These are phyloP conservation scores for Nymphaea thermarum DNA, from an alignment of 164 flowering plant genomes.

Conservation along the genomic window DNA sequence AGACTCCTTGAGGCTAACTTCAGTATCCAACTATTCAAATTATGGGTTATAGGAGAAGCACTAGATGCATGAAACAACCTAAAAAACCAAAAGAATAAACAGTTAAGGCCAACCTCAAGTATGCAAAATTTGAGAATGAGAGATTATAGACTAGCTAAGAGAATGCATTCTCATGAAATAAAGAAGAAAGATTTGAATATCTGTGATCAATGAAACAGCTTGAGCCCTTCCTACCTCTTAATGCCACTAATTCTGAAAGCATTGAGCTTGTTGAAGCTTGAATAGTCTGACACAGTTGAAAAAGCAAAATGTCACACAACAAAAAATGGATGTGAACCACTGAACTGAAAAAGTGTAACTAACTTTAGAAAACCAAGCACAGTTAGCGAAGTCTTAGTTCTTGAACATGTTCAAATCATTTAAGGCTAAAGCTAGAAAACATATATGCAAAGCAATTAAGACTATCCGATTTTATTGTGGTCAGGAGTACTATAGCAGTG, in stretches of 20 bases:
- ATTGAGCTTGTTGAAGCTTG: conserved; percentile 90
- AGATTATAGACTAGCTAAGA: too few relatives aligned
- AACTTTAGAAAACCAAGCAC: too few relatives aligned
- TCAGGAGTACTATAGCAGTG: background rate
- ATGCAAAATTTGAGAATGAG: background rate
- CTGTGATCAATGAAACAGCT: too few relatives aligned
- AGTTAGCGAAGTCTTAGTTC: background rate
- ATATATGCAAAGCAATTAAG: background rate
- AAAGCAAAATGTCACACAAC: too few relatives aligned
- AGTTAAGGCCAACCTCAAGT: too few relatives aligned
- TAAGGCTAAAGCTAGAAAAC: background rate
- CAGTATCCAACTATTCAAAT: conserved; percentile 94
- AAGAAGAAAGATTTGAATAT: too few relatives aligned
- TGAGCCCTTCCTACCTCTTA: conserved; percentile 45
- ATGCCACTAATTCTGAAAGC: conserved; percentile 86
- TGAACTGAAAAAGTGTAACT: too few relatives aligned
- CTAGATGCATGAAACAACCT: conserved; percentile 98
- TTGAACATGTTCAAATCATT: background rate
- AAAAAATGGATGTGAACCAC: too few relatives aligned
- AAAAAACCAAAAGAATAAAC: too few relatives aligned
- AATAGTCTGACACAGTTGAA: too few relatives aligned
- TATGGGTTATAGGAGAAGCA: conserved; percentile 92
- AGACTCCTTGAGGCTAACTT: conserved; percentile 97
- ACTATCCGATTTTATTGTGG: background rate
- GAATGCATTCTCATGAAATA: too few relatives aligned